Conservation (phyloP, 2,329 filamentous ascomycete species). For the Venturia carpophila region DNA sequence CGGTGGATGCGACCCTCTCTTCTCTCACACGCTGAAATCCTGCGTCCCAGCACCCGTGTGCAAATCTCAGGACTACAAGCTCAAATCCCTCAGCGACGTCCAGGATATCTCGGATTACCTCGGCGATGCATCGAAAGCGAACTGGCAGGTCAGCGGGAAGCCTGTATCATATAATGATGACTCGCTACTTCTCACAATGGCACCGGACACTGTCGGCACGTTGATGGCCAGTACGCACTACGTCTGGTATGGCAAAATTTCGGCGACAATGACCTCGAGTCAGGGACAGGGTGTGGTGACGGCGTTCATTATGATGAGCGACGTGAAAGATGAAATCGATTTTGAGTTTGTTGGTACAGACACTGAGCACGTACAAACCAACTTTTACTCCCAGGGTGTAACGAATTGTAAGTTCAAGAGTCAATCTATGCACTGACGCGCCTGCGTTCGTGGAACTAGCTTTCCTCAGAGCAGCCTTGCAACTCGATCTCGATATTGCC, state of each 20-base stretch:
- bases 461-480: too few species aligned
- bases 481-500: too few species aligned
- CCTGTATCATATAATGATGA: constrained; percentile 60
- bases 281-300: constrained; percentile 87
- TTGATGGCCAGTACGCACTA: constrained; percentile 78
- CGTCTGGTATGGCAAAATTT: constrained; percentile 95
- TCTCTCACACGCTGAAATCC: constrained; percentile 73
- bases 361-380: constrained; percentile 72
- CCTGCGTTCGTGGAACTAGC: background rate
- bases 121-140: constrained; percentile 67
- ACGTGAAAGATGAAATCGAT: constrained; percentile 97
- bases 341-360: constrained; percentile 89
- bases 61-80: constrained; percentile 62
- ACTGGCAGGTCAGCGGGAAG: constrained; percentile 84
- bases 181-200: constrained; percentile 76
- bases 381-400: constrained; percentile 95
- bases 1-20: constrained; percentile 84
- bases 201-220: constrained; percentile 74
- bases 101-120: constrained; percentile 72
- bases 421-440: background rate
- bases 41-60: constrained; percentile 82
- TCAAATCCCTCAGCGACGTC: constrained; percentile 64
- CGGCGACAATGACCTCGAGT: constrained; percentile 74
- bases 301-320: constrained; percentile 89
- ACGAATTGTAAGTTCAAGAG: constrained; percentile 63